phyloP scores from a whole-genome alignment of 2,329 filamentous ascomycete genomes.

The Apiospora aurea region DNA sequence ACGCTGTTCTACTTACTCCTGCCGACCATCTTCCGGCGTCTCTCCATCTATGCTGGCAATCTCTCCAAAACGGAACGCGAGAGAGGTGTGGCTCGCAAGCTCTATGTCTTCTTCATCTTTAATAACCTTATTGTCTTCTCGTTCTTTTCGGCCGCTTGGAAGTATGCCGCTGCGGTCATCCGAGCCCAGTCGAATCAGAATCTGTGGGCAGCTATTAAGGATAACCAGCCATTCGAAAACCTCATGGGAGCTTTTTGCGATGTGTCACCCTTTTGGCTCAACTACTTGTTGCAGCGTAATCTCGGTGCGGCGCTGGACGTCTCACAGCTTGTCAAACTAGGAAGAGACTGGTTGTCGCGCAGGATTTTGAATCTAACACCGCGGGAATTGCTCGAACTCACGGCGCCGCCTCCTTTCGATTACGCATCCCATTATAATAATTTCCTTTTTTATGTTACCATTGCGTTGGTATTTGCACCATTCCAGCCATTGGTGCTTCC shows the following conservation, averaged over 20 bases:
- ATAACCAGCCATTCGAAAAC: slow-evolving; percentile 74
- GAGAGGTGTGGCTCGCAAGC: slow-evolving; percentile 85
- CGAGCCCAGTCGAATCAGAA: slow-evolving; percentile 59
- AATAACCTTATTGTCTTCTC: slow-evolving; percentile 97
- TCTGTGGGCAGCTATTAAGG: slow-evolving; percentile 73
- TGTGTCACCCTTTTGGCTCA: slow-evolving; percentile 92
- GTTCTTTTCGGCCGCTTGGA: slow-evolving; percentile 83
- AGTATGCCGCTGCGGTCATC: slow-evolving; percentile 71
- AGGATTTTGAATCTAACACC: slow-evolving; percentile 86
- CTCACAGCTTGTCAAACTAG: slow-evolving; percentile 81
- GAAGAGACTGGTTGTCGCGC: slow-evolving; percentile 82
- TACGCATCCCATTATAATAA: slow-evolving; percentile 99
- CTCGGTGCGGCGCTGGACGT: slow-evolving; percentile 92
- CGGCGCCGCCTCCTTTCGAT: slow-evolving; percentile 90
- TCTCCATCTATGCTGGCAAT: slow-evolving; percentile 85
- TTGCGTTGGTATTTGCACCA: slow-evolving; percentile 84
- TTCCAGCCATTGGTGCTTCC: slow-evolving; percentile 88
- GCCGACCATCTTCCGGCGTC: slow-evolving; percentile 87
- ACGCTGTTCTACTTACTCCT: slow-evolving; percentile 87
- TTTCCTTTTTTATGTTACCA: slow-evolving; percentile 92
- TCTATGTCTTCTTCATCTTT: slow-evolving; percentile 96
- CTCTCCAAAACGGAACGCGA: slow-evolving; percentile 92
- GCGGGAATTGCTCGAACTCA: slow-evolving; percentile 88
- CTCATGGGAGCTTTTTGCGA: slow-evolving; percentile 78
- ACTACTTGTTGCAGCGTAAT: slow-evolving; percentile 90